A percentile compares a stretch with the other conserved stretches of the same genome.
Evolutionary conservation across 1,284 basidiomycete species (phyloP).

Genomic region (Rhodotorula glutinis): DNA sequence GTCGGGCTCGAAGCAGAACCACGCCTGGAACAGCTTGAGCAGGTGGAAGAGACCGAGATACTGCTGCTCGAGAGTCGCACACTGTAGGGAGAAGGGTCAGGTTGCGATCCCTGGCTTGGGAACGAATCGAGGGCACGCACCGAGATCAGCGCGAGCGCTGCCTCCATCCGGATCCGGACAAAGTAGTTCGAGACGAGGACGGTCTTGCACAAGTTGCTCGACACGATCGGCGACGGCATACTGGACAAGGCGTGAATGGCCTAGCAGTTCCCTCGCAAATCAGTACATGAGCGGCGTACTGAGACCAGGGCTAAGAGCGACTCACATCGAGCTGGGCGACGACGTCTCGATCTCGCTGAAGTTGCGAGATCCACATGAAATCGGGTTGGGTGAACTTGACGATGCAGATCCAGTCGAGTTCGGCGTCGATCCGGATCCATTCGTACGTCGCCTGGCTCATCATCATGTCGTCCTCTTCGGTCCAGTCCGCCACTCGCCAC

Average conservation of each 20-base stretch:
- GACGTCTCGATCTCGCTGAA: slow-evolving; percentile 96
- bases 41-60: slow-evolving; percentile 92
- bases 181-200: slow-evolving; percentile 95
- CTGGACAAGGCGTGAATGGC: slow-evolving; percentile 78
- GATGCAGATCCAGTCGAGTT: slow-evolving; percentile 95
- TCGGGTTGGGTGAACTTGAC: slow-evolving; percentile 93
- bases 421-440: slow-evolving; percentile 98
- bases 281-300: not conserved
- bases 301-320: not conserved
- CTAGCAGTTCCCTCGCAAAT: slow-evolving; percentile 50
- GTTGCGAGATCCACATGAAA: slow-evolving; percentile 98
- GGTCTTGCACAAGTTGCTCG: slow-evolving; percentile 85
- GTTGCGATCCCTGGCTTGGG: not conserved
- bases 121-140: slow-evolving; percentile 55
- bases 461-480: slow-evolving; percentile 84
- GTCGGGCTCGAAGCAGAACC: slow-evolving; percentile 84
- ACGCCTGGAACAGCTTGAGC: slow-evolving; percentile 85
- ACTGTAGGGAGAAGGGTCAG: slow-evolving; percentile 53
- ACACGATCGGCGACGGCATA: slow-evolving; percentile 82
- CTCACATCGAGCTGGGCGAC: slow-evolving; percentile 85
- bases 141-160: slow-evolving; percentile 76
- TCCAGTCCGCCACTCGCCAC: slow-evolving; percentile 98
- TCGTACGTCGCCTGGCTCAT: slow-evolving; percentile 97
- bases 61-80: slow-evolving; percentile 72
- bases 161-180: slow-evolving; percentile 94